These are phyloP conservation scores for Ustilago bromivora DNA, from an alignment of 1,284 basidiomycete genomes.

Conservation along the genomic window DNA sequence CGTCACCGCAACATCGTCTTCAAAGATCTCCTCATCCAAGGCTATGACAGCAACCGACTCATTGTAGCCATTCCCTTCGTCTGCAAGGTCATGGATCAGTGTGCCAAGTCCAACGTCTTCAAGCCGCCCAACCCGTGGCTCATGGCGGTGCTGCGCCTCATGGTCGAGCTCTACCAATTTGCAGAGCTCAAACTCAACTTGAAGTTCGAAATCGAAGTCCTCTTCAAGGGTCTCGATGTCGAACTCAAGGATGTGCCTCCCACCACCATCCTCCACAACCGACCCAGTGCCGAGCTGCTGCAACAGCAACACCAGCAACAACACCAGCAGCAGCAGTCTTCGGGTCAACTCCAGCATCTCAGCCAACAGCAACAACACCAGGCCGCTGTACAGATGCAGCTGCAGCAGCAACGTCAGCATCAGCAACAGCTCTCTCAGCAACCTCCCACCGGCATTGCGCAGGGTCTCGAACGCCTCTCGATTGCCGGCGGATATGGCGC, in stretches of 20 bases:
- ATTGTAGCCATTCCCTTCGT: conserved; percentile 98
- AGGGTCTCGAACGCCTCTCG: conserved; percentile 60
- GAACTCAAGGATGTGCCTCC: conserved; percentile 88
- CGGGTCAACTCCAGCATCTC: conserved; percentile 50
- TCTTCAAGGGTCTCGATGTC: conserved; percentile 91
- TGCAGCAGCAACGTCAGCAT: conserved; percentile 50
- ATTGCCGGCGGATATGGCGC: conserved; percentile 45
- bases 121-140: conserved; percentile 97
- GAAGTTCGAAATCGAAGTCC: conserved; percentile 98
- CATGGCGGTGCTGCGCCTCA: conserved; percentile 90
- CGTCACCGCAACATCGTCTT: conserved; percentile 92
- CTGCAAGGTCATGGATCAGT: conserved; percentile 94
- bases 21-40: conserved; percentile 95
- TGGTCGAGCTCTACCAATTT: conserved; percentile 95
- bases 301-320: conserved; percentile 50
- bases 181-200: conserved; percentile 96
- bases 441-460: conserved; percentile 47
- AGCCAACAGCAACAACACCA: conserved; percentile 55
- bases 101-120: conserved; percentile 89
- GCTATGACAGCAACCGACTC: conserved; percentile 90
- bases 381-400: conserved; percentile 37
- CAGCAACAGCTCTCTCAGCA: conserved; percentile 53
- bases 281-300: conserved; percentile 60
- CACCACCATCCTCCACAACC: conserved; percentile 81
- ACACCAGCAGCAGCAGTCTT: conserved; percentile 37